Conservation (phyloP, 2,329 filamentous ascomycete genomes). For the Pseudopyricularia cyperi region DNA sequence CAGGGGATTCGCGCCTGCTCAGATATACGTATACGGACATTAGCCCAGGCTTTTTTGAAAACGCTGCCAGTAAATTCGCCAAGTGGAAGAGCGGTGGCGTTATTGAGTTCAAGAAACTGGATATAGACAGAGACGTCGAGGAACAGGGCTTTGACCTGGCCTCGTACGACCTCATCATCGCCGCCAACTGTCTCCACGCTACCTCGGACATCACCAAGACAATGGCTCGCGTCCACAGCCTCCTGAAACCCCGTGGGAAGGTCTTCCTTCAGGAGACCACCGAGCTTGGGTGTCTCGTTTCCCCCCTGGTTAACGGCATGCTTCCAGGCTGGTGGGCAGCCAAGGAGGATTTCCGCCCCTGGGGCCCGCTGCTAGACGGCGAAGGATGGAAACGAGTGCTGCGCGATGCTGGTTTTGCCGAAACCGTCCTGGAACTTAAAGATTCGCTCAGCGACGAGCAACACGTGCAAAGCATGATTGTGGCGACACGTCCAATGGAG, state of each 20-base stretch:
- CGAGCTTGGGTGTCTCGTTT: background rate
- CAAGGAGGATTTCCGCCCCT: background rate
- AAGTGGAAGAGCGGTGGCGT: background rate
- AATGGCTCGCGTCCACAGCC: background rate
- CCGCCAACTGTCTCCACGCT: background rate
- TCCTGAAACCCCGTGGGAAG: background rate
- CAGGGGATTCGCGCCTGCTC: slow-evolving; percentile 2
- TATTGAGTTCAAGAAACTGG: background rate
- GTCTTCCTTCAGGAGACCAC: background rate
- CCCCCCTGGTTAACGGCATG: background rate
- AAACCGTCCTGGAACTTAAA: slow-evolving; percentile 4
- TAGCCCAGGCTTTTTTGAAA: slow-evolving; percentile 23
- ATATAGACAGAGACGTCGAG: background rate
- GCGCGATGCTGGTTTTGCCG: slow-evolving; percentile 4
- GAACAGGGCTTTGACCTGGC: background rate
- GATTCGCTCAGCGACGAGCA: slow-evolving; percentile 4
- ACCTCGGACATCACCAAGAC: background rate
- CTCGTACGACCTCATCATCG: slow-evolving; percentile 1
- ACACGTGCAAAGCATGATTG: slow-evolving; percentile 7
- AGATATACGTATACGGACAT: slow-evolving; percentile 31
- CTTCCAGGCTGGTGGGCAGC: background rate
- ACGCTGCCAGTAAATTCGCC: slow-evolving; percentile 5
- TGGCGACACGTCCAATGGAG: slow-evolving; percentile 4
- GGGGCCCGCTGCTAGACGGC: background rate
- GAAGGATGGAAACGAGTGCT: slow-evolving; percentile 4